phyloP scores from a whole-genome alignment of 169 alveolate genomes.

The Plasmodium gonderi region DNA sequence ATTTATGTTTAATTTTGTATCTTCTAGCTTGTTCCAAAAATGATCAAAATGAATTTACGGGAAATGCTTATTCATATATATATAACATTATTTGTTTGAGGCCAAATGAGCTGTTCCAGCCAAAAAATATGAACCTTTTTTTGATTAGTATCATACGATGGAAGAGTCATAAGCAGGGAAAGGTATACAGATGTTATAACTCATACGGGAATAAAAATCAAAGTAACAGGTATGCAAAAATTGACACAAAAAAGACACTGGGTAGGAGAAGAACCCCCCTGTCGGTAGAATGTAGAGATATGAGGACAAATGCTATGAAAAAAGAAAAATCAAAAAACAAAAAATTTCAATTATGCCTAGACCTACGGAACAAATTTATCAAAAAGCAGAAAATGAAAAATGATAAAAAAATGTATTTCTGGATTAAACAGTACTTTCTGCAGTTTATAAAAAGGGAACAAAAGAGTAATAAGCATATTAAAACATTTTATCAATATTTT shows the following conservation, averaged over 20 bases:
- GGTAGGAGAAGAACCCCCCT: not conserved
- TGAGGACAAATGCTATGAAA: not conserved
- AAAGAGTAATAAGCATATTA: slow-evolving; percentile 14
- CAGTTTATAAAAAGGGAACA: slow-evolving; percentile 9
- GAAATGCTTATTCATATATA: slow-evolving; percentile 23
- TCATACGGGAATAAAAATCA: not conserved
- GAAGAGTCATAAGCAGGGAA: not conserved
- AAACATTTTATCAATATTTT: slow-evolving; percentile 69
- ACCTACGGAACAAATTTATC: slow-evolving; percentile 1
- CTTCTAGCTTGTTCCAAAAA: slow-evolving; percentile 12
- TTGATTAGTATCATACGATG: slow-evolving; percentile 20
- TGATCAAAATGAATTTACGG: not conserved
- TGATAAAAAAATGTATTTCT: slow-evolving; percentile 57
- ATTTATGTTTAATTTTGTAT: slow-evolving; percentile 62
- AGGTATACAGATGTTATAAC: not conserved
- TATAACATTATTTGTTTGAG: slow-evolving; percentile 39
- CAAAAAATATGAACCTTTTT: slow-evolving; percentile 52
- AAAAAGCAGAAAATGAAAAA: slow-evolving; percentile 41
- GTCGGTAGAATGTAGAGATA: not conserved
- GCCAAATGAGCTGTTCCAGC: slow-evolving; percentile 16
- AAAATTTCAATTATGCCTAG: slow-evolving; percentile 36
- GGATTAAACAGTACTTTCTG: slow-evolving; percentile 23
- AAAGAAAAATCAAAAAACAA: slow-evolving; percentile 8
- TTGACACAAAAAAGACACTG: not conserved
- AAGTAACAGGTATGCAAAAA: not conserved